Conservation (phyloP, 495 filamentous ascomycete genomes). For the Niebla homalea region DNA sequence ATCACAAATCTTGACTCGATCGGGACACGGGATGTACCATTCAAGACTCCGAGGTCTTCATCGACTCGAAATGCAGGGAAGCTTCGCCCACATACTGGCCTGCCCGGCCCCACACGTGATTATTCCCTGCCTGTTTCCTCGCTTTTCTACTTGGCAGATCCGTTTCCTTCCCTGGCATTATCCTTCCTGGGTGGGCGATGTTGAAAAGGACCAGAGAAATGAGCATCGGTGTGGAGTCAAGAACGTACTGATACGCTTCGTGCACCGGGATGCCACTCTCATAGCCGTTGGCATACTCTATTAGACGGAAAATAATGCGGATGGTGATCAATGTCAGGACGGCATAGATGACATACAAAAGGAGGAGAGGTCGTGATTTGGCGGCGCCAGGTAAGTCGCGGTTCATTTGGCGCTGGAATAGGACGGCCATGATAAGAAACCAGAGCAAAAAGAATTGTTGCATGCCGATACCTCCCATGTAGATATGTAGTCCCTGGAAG, state of each 20-base stretch:
- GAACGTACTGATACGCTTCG: constrained; percentile 40
- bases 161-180: constrained; percentile 33
- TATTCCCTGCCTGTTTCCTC: constrained; percentile 10
- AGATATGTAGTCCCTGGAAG: constrained; percentile 39
- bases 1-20: too few relatives aligned
- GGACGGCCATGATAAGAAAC: constrained; percentile 33
- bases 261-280: constrained; percentile 28
- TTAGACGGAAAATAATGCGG: constrained; percentile 47
- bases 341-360: constrained; percentile 39
- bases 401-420: constrained; percentile 33
- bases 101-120: neutral
- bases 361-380: constrained; percentile 12
- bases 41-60: too few relatives aligned
- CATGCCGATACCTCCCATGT: constrained; percentile 46
- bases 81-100: neutral
- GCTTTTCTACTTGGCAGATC: constrained; percentile 16
- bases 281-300: constrained; percentile 36
- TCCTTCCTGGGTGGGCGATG: constrained; percentile 38
- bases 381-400: constrained; percentile 5
- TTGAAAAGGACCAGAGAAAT: constrained; percentile 32
- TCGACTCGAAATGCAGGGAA: too few relatives aligned
- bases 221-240: constrained; percentile 49
- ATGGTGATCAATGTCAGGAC: constrained; percentile 38
- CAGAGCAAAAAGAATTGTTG: constrained; percentile 46
- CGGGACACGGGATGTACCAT: too few relatives aligned